Evolutionary conservation across 768 basidiomycete species (phyloP).

Genomic region (Boletus eberwhitei): DNA sequence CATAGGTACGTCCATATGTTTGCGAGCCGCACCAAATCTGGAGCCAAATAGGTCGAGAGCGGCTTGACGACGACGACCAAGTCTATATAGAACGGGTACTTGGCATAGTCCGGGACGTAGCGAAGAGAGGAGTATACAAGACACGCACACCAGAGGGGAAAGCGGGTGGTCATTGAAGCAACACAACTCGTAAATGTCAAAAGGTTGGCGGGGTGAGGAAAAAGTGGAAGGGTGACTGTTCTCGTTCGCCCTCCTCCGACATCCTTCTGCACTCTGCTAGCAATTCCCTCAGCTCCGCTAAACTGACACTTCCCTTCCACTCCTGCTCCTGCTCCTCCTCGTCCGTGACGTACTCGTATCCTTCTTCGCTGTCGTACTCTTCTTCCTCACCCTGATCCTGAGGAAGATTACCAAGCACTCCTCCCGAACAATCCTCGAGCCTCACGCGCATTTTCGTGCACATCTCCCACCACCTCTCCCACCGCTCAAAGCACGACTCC

Average conservation of each 20-base stretch:
- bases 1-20: slow-evolving; percentile 54
- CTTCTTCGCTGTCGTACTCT: slow-evolving; percentile 33
- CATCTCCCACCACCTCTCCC: slow-evolving; percentile 67
- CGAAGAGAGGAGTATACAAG: slow-evolving; percentile 66
- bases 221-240: slow-evolving; percentile 23
- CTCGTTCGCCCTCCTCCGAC: slow-evolving; percentile 31
- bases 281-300: slow-evolving; percentile 51
- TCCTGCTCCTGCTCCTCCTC: slow-evolving; percentile 35
- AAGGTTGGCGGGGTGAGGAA: slow-evolving; percentile 6
- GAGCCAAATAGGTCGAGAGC: slow-evolving; percentile 24
- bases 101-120: slow-evolving; percentile 53
- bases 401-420: slow-evolving; percentile 46
- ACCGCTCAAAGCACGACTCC: slow-evolving; percentile 44
- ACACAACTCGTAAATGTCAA: neutral
- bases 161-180: slow-evolving; percentile 27
- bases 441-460: slow-evolving; percentile 49
- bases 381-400: slow-evolving; percentile 32
- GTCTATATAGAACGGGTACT: slow-evolving; percentile 38
- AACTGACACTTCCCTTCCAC: slow-evolving; percentile 22
- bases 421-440: slow-evolving; percentile 77
- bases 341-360: slow-evolving; percentile 30
- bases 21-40: neutral
- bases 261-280: slow-evolving; percentile 55
- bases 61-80: slow-evolving; percentile 14
- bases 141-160: slow-evolving; percentile 72